Evolutionary conservation across 768 basidiomycete species (phyloP).

Genomic region (Ramaria rubella): DNA sequence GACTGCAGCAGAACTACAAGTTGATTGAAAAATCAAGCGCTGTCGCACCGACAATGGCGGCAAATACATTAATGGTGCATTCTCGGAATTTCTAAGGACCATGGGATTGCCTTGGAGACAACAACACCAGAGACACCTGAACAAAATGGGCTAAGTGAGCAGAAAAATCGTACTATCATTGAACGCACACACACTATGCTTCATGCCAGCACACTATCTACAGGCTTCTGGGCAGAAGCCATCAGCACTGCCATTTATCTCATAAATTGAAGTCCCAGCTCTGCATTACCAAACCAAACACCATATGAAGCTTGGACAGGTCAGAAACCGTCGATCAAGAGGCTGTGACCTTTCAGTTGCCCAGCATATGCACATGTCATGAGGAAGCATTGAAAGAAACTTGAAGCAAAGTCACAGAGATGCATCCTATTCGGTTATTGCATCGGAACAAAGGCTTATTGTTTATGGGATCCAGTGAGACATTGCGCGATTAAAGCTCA

Average conservation of each 20-base stretch:
- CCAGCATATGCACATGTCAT: neutral
- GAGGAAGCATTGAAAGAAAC: neutral
- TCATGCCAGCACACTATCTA: constrained; percentile 4
- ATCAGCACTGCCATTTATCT: constrained; percentile 12
- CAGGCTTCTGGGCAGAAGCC: constrained; percentile 16
- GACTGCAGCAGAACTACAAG: constrained; percentile 7
- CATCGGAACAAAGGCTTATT: too few species aligned
- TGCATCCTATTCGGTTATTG: too few species aligned
- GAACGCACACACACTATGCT: constrained; percentile 16
- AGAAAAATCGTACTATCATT: too few species aligned
- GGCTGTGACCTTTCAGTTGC: neutral
- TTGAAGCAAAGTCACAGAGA: too few species aligned
- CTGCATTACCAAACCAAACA: neutral
- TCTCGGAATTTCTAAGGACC: neutral
- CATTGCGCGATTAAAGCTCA: too few species aligned
- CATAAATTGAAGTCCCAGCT: constrained; percentile 13
- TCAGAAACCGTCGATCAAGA: neutral
- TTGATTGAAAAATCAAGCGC: constrained; percentile 14
- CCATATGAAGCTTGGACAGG: too few species aligned
- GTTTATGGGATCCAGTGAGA: too few species aligned
- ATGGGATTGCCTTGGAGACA: constrained; percentile 12
- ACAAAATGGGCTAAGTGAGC: constrained; percentile 24
- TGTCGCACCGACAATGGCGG: constrained; percentile 21
- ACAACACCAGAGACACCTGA: constrained; percentile 17
- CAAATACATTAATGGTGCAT: constrained; percentile 16